Evolutionary conservation across 1,139 yeast species (phyloP), one percentile per base, ranked within the genome.

Genomic region (Candida dubliniensis): DNA sequence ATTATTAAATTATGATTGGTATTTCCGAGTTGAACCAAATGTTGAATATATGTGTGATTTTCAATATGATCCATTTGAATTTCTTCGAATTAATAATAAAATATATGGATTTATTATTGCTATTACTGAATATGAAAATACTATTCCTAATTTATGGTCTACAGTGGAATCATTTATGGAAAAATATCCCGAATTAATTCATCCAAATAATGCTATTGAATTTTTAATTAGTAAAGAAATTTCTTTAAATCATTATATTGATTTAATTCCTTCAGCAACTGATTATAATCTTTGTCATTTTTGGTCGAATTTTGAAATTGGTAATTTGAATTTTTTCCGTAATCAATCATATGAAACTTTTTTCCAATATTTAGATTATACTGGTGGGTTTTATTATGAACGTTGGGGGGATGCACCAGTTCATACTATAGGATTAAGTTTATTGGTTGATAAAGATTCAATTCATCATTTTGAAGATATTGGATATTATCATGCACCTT

Each of bases 331-430:
- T 55, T 88, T 90, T 62, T 90, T 85, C 68, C 71, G 96, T 48
- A 76, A 90, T 41, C 77, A 84, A 42, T 79, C 73, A 14, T 91
- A 91, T 62, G 63, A 76, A 31, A 75, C 73, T n/a, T 90, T 69
- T 61, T 90, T 91, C 59, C 74, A 87, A 14, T 76, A 73, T 60
- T 69, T 91, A 44, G 95, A 89, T 58, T 50, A 69, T 38, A 65
- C 82, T 0, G 96, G 96, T 1, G 97, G 96, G 0, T 90, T 91
- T 57, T 87, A 87, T 61, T 89, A 89, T 59, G 95, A 86, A 63
- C 71, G 99, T 52, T 93, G 98, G 99, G 99, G 99, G 3, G 99
- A 93, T 67, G 98, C 98, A 0, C 98, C 99, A 0, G 96, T 93
- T 5, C 98, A 93, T 63, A 76, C 96, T 0, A 77, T 91, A 30